Percentiles rank a stretch among this genome's conserved stretches.
These are phyloP conservation scores for Vaccinium darrowii DNA, from an alignment of 148 eudicot genomes.

Conservation along the genomic window DNA sequence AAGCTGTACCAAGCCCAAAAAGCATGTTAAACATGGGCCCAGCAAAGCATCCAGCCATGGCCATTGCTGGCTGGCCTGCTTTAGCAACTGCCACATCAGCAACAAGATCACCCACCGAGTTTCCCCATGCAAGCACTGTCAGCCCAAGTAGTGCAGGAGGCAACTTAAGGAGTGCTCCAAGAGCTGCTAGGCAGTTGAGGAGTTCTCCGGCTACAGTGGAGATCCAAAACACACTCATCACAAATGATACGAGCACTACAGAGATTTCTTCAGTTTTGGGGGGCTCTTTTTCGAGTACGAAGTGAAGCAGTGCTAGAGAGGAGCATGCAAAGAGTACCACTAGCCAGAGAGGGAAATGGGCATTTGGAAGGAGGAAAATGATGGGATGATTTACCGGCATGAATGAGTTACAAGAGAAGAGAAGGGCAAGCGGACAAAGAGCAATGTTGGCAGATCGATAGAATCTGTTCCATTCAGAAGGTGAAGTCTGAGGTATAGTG, in stretches of 20 bases:
- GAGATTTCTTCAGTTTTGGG: conserved; percentile 76
- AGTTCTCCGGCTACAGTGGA: conserved; percentile 87
- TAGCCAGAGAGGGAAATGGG: conserved; percentile 78
- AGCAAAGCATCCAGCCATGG: conserved; percentile 99
- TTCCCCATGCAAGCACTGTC: conserved; percentile 95
- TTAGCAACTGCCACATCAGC: conserved; percentile 97
- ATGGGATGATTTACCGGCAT: conserved; percentile 68
- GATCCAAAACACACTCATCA: conserved; percentile 98
- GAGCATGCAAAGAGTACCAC: conserved; percentile 61
- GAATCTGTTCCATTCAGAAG: conserved; percentile 82
- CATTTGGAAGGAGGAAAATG: conserved; percentile 51
- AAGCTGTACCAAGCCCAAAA: conserved; percentile 84
- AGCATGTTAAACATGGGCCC: conserved; percentile 99
- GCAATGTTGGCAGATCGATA: conserved; percentile 85
- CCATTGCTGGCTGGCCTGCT: conserved; percentile 96
- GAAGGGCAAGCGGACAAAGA: conserved; percentile 75
- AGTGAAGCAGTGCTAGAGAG: conserved; percentile 74
- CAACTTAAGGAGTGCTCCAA: conserved; percentile 64
- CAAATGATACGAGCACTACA: conserved; percentile 55
- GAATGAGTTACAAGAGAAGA: conserved; percentile 82
- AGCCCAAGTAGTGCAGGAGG: conserved; percentile 83
- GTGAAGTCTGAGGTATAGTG: conserved; percentile 73
- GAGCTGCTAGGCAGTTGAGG: conserved; percentile 78
- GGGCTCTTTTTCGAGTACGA: conserved; percentile 69
- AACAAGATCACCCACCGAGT: conserved; percentile 93